phyloP scores from a whole-genome alignment of 2,329 filamentous ascomycete species.

The Botrytis porri region DNA sequence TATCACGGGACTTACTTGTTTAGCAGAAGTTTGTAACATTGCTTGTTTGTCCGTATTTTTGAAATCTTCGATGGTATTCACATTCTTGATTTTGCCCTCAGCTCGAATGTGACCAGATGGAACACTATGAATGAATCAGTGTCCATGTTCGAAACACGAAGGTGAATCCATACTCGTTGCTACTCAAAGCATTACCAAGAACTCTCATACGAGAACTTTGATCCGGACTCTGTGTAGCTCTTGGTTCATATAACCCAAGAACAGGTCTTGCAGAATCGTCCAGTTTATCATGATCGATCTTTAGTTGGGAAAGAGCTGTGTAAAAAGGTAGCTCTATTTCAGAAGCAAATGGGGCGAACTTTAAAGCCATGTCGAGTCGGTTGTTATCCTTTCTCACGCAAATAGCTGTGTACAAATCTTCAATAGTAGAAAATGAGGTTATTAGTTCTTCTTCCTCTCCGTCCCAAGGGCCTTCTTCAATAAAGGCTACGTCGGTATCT shows the following conservation, averaged over 20 bases:
- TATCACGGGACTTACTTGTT: slow-evolving; percentile 56
- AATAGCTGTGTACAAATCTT: slow-evolving; percentile 7
- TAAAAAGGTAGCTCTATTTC: slow-evolving; percentile 97
- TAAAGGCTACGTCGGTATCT: slow-evolving; percentile 12
- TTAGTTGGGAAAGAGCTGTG: slow-evolving; percentile 82
- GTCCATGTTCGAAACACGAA: background rate
- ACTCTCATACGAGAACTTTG: slow-evolving; percentile 88
- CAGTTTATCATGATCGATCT: slow-evolving; percentile 96
- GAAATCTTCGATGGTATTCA: slow-evolving; percentile 94
- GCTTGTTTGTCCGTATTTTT: slow-evolving; percentile 75
- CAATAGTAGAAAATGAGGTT: background rate
- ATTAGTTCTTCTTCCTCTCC: slow-evolving; percentile 11
- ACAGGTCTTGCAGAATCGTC: slow-evolving; percentile 88
- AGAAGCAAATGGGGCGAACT: slow-evolving; percentile 87
- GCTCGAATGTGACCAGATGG: slow-evolving; percentile 73
- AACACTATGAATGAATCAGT: slow-evolving; percentile 47
- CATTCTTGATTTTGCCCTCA: slow-evolving; percentile 92
- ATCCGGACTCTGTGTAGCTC: slow-evolving; percentile 65
- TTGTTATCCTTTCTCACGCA: background rate
- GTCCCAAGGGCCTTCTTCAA: slow-evolving; percentile 18
- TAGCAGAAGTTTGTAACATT: slow-evolving; percentile 74
- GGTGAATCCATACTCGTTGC: slow-evolving; percentile 64
- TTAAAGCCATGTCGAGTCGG: slow-evolving; percentile 44
- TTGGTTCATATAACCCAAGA: slow-evolving; percentile 85
- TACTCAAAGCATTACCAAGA: slow-evolving; percentile 79